These are phyloP conservation scores for Centella asiatica DNA, from an alignment of 129 eudicot species.

Conservation along the genomic window DNA sequence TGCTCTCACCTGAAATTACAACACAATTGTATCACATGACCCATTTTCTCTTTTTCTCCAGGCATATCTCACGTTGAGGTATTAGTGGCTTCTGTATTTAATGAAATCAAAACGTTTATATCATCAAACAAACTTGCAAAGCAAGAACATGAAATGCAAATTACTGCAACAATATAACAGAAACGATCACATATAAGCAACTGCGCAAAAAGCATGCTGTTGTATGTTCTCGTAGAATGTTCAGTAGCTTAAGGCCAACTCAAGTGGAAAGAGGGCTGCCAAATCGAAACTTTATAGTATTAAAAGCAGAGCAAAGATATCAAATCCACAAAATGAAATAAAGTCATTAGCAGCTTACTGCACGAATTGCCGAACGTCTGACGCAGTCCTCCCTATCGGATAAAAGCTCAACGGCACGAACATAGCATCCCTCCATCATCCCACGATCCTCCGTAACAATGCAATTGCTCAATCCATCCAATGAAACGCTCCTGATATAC, in stretches of 20 bases:
- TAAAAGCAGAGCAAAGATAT: no score
- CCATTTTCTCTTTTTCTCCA: not conserved
- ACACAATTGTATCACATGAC: conserved; percentile 1
- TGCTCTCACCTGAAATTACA: conserved; percentile 42
- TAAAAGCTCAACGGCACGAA: conserved; percentile 61
- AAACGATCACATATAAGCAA: not conserved
- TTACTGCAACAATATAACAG: not conserved
- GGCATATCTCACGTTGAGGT: not conserved
- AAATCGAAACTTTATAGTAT: no score
- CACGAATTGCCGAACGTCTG: conserved; percentile 60
- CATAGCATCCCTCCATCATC: conserved; percentile 49
- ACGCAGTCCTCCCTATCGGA: conserved; percentile 54
- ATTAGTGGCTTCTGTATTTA: not conserved
- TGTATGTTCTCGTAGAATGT: not conserved
- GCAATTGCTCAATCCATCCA: conserved; percentile 50
- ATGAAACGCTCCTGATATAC: conserved; percentile 45
- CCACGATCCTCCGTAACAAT: conserved; percentile 45
- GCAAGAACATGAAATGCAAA: no score
- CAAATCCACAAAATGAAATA: not conserved
- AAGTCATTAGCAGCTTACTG: conserved; percentile 27
- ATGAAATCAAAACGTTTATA: not conserved
- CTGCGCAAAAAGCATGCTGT: not conserved
- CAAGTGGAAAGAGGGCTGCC: not conserved
- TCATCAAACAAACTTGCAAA: not conserved
- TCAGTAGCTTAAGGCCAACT: not conserved